phyloP scores from a whole-genome alignment of 148 eudicot genomes.

The Suaeda aralocaspica region DNA sequence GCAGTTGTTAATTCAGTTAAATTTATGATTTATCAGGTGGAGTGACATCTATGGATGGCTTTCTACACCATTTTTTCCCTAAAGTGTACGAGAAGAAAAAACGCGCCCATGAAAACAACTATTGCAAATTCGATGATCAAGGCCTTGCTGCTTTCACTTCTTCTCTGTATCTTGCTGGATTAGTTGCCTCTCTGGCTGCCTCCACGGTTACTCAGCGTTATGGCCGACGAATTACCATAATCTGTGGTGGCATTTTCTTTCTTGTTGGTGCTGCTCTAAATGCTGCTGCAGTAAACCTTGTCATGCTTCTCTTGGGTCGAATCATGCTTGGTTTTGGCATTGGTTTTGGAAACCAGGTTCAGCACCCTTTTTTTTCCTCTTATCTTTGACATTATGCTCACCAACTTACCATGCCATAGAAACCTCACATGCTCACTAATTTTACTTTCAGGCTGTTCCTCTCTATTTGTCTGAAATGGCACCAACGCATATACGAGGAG shows the following conservation, averaged over 20 bases:
- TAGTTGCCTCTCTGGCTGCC: slow-evolving; percentile 64
- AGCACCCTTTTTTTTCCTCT: not conserved
- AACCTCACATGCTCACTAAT: not conserved
- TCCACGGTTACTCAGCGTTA: slow-evolving; percentile 62
- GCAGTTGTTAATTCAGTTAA: not conserved
- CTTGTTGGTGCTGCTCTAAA: slow-evolving; percentile 66
- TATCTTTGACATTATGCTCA: not conserved
- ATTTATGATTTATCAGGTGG: slow-evolving; percentile 41
- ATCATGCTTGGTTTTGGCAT: slow-evolving; percentile 94
- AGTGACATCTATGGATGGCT: slow-evolving; percentile 86
- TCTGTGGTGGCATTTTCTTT: slow-evolving; percentile 72
- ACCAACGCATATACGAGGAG: slow-evolving; percentile 81
- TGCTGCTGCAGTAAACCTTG: slow-evolving; percentile 61
- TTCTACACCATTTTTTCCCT: slow-evolving; percentile 64
- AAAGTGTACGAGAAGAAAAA: slow-evolving; percentile 48
- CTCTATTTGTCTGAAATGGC: slow-evolving; percentile 86
- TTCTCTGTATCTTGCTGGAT: slow-evolving; percentile 77
- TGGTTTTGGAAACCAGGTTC: slow-evolving; percentile 89
- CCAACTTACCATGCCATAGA: not conserved
- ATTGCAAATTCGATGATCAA: slow-evolving; percentile 90
- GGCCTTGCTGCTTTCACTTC: slow-evolving; percentile 85
- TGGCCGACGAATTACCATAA: slow-evolving; percentile 65
- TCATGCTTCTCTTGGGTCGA: slow-evolving; percentile 76
- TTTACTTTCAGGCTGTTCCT: slow-evolving; percentile 61
- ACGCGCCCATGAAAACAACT: slow-evolving; percentile 64